Base-by-base conservation (phyloP, 108 stramenopile genomes). In the Cyclotella atomus region DNA sequence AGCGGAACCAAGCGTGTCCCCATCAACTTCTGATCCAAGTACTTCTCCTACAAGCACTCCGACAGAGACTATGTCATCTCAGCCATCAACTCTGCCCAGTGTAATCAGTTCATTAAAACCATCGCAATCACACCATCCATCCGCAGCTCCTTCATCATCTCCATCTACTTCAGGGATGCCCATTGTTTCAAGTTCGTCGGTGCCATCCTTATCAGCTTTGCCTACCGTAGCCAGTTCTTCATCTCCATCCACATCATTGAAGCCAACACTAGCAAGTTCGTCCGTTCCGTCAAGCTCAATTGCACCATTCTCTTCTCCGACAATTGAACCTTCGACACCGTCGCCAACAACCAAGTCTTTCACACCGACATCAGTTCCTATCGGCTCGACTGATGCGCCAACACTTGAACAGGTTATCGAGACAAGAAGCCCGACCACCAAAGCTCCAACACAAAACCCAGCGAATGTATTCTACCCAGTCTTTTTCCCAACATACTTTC, bases 371-470 rank as follows among this genome's bases (percentile, higher is more conserved):
- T n/a, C n/a, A n/a, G n/a, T n/a, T n/a, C n/a, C n/a, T 41, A 12
- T 41, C 9, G 12, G 38, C 9, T 12, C 38, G 12, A 41, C 38
- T 41, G 38, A 41, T 41, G 6, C 12, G 9, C 38, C 38, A 41
- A 41, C 38, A 41, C 38, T 41, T 6, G 9, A 41, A 41, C 38
- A n/a, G n/a, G n/a, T n/a, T n/a, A n/a, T n/a, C n/a, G n/a, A n/a
- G n/a, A n/a, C n/a, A n/a, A n/a, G n/a, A n/a, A n/a, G n/a, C n/a
- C n/a, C n/a, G n/a, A n/a, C n/a, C n/a, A n/a, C n/a, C n/a, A n/a
- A n/a, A n/a, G n/a, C n/a, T n/a, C n/a, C 50, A 52, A 52, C 50
- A 41, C 38, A 41, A 41, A 49, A 49, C 17, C n/a, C 47, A 49
- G n/a, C 10, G 10, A n/a, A 4, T 49, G 30, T 30, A 29, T 57